Conservation (phyloP, 2,329 filamentous ascomycete species). For the Sporothrix globosa region DNA sequence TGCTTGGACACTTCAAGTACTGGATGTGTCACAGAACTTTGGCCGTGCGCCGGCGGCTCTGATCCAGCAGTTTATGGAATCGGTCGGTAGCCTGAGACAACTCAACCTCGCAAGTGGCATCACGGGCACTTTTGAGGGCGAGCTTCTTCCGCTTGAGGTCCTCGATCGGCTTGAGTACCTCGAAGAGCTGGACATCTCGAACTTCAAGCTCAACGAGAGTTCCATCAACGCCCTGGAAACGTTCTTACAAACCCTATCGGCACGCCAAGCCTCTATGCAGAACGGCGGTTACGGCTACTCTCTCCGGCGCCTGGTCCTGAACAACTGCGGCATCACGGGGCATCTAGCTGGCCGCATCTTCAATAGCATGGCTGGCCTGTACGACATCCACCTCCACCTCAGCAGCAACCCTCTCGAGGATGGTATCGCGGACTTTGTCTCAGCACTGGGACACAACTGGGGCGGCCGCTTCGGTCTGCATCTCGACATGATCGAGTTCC, state of each 20-base stretch:
- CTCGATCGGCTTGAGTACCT: constrained; percentile 51
- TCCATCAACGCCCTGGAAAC: constrained; percentile 53
- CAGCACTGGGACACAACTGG: constrained; percentile 52
- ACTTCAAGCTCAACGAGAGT: constrained; percentile 51
- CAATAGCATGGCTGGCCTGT: constrained; percentile 51
- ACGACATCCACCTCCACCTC: constrained; percentile 54
- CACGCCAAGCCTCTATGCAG: constrained; percentile 29
- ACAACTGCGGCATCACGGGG: constrained; percentile 58
- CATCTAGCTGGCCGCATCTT: constrained; percentile 55
- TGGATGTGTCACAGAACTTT: constrained; percentile 59
- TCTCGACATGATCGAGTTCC: constrained; percentile 62
- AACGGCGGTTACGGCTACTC: constrained; percentile 32
- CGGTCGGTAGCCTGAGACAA: constrained; percentile 50
- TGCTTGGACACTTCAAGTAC: constrained; percentile 47
- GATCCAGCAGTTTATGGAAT: constrained; percentile 50
- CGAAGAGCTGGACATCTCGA: constrained; percentile 59
- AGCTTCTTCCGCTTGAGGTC: constrained; percentile 52
- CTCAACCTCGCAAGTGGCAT: constrained; percentile 58
- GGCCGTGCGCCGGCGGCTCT: constrained; percentile 55
- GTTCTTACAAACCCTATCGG: constrained; percentile 45
- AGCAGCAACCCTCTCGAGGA: constrained; percentile 58
- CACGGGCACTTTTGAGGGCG: constrained; percentile 50
- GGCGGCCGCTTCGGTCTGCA: constrained; percentile 54
- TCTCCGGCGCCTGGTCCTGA: constrained; percentile 50
- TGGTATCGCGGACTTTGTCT: constrained; percentile 55